These are phyloP conservation scores for Stachybotrys elegans DNA, from an alignment of 2,329 filamentous ascomycete genomes.

Conservation along the genomic window DNA sequence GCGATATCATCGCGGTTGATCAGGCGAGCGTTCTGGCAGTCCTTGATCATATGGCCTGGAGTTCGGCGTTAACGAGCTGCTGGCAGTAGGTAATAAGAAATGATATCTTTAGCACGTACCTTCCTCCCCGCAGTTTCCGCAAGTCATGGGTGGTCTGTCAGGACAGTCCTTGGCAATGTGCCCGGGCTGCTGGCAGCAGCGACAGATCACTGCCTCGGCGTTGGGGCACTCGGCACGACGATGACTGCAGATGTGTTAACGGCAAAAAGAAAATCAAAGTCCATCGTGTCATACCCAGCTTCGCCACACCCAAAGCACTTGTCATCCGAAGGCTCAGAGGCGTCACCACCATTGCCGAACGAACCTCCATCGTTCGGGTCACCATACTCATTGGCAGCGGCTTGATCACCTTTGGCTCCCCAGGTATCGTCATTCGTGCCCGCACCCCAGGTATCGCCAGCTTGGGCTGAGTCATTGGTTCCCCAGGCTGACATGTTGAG, in stretches of 20 bases:
- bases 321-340: slow-evolving; percentile 12
- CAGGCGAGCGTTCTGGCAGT: slow-evolving; percentile 56
- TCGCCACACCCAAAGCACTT: slow-evolving; percentile 34
- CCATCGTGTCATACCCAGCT: slow-evolving; percentile 21
- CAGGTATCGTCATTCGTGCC: too few relatives aligned
- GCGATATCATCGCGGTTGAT: slow-evolving; percentile 48
- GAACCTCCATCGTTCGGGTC: too few relatives aligned
- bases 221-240: slow-evolving; percentile 30
- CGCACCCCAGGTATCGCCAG: too few relatives aligned
- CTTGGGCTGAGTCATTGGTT: too few relatives aligned
- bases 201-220: slow-evolving; percentile 28
- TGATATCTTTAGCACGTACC: slow-evolving; percentile 42
- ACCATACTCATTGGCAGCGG: too few relatives aligned
- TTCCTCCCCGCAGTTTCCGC: slow-evolving; percentile 57
- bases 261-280: not conserved
- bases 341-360: slow-evolving; percentile 9
- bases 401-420: too few relatives aligned
- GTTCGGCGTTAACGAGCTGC: too few relatives aligned
- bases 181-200: slow-evolving; percentile 44
- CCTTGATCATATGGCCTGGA: slow-evolving; percentile 48
- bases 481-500: too few relatives aligned
- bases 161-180: slow-evolving; percentile 60
- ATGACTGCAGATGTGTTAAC: slow-evolving; percentile 15
- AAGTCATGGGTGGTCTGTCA: slow-evolving; percentile 47
- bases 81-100: too few relatives aligned